Base-by-base conservation (phyloP, 1,139 yeast species). In the Yamadazyma dushanensis region DNA sequence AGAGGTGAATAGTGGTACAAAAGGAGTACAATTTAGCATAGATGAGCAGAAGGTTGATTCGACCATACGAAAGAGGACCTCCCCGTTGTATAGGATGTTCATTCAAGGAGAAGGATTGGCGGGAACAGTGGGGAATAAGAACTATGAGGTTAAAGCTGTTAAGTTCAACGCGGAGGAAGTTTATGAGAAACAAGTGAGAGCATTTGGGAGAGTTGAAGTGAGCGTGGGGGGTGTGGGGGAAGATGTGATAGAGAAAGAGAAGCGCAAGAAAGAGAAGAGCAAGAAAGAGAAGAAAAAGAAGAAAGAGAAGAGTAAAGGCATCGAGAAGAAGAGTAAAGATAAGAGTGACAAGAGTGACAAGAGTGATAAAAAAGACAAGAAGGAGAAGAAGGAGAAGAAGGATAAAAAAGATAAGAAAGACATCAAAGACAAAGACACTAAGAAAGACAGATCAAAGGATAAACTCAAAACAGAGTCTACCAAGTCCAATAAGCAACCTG, bases 61-160 rank as follows among this genome's bases (percentile, higher is more conserved):
- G 4, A 63, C 71, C 46, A 56, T 84, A 43, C 58, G 78, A 39
- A 66, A 76, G 50, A 62, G 69, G 1, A 66, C 61, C 31, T 78
- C 86, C 3, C 88, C 88, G 1, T 59, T 84, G 36, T 84, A 83
- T 50, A 63, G 73, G 46, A 77, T 78, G 81, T 92, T 92, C 66
- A 94, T 89, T 1, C 75, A 76, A 49, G 98, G 97, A 0, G 90
- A 84, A 44, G 85, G 92, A 1, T 61, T 92, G 36, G 75, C 76
- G 32, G 97, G 97, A 2, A 87, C 96, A 0, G 78, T 83, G 15
- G 78, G 76, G 6, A 62, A 61, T 42, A 57, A 52, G 0, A 54
- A 56, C 10, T 46, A 46, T 16, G 48, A 54, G 18, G 49, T 43
- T 17, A 42, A 49, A 35, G 45, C 46, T 32, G 46, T 45, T 32